phyloP scores from a whole-genome alignment of 1,284 basidiomycete species.

The Cutaneotrichosporon sp. region DNA sequence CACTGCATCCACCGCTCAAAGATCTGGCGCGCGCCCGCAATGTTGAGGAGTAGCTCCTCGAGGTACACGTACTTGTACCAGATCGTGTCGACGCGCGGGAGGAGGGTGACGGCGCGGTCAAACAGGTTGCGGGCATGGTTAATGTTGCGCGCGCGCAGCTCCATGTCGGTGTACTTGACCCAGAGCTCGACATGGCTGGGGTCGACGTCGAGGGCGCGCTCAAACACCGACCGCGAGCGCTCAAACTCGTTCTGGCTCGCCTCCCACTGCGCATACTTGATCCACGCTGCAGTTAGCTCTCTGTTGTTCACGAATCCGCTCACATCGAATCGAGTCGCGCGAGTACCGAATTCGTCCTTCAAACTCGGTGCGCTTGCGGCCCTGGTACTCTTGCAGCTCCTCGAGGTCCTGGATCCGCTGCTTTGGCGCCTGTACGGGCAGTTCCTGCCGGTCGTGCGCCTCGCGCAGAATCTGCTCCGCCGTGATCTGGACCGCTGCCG shows the following conservation, averaged over 20 bases:
- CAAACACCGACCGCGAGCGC: conserved; percentile 87
- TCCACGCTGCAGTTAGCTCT: conserved; percentile 51
- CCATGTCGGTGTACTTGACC: conserved; percentile 97
- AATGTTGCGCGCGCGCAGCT: conserved; percentile 93
- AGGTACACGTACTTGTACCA: conserved; percentile 99
- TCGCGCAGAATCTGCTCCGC: conserved; percentile 96
- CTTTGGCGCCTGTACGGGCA: conserved; percentile 80
- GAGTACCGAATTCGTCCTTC: conserved; percentile 92
- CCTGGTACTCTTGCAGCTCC: conserved; percentile 92
- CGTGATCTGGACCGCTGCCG: conserved; percentile 92
- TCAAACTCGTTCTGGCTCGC: conserved; percentile 96
- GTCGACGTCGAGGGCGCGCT: conserved; percentile 94
- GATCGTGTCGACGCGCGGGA: conserved; percentile 82
- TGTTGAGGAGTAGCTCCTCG: conserved; percentile 93
- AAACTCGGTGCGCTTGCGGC: conserved; percentile 90
- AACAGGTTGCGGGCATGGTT: conserved; percentile 95
- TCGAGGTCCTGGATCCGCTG: conserved; percentile 96
- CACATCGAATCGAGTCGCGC: conserved; percentile 51
- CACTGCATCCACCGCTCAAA: conserved; percentile 99
- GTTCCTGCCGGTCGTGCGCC: conserved; percentile 96
- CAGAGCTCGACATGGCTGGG: conserved; percentile 82
- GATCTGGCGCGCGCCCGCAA: conserved; percentile 89
- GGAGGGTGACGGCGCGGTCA: conserved; percentile 90
- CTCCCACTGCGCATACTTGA: conserved; percentile 63
- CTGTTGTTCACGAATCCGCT: conserved; percentile 6